These are phyloP conservation scores for Globisporangium splendens DNA, from an alignment of 352 stramenopile species.

Conservation along the genomic window DNA sequence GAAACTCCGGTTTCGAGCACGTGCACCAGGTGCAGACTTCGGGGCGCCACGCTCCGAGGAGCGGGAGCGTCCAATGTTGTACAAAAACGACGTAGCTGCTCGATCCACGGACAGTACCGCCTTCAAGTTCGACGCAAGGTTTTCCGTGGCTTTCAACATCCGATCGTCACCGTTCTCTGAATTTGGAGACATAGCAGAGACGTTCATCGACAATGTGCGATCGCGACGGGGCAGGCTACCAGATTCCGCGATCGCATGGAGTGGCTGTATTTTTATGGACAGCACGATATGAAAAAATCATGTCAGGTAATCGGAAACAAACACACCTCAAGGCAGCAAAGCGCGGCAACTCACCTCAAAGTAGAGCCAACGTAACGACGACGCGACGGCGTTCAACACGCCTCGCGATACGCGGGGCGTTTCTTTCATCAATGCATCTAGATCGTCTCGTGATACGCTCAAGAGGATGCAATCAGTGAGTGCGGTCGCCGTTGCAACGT, in stretches of 20 bases:
- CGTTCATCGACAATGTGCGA: constrained; percentile 29
- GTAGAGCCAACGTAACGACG: constrained; percentile 69
- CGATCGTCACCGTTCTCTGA: constrained; percentile 21
- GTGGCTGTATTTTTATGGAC: constrained; percentile 25
- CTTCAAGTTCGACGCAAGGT: constrained; percentile 61
- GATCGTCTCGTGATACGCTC: constrained; percentile 60
- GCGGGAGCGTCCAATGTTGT: constrained; percentile 55
- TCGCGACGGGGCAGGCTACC: constrained; percentile 60
- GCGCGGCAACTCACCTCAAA: constrained; percentile 46
- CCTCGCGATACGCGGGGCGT: constrained; percentile 66
- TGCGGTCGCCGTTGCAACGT: constrained; percentile 74
- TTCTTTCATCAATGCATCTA: constrained; percentile 73
- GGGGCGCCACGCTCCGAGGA: constrained; percentile 24
- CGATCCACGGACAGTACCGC: constrained; percentile 62
- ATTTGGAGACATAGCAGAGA: constrained; percentile 14
- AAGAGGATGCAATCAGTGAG: constrained; percentile 63
- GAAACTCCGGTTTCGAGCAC: constrained; percentile 41
- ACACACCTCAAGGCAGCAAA: neutral
- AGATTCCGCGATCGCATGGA: constrained; percentile 60
- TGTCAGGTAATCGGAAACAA: neutral
- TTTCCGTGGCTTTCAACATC: constrained; percentile 51
- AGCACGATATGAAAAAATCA: neutral
- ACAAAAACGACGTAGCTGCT: constrained; percentile 71
- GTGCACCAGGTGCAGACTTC: constrained; percentile 26
- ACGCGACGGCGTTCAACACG: constrained; percentile 78